Conservation (phyloP, 164 flowering plant genomes). For the Macadamia integrifolia region DNA sequence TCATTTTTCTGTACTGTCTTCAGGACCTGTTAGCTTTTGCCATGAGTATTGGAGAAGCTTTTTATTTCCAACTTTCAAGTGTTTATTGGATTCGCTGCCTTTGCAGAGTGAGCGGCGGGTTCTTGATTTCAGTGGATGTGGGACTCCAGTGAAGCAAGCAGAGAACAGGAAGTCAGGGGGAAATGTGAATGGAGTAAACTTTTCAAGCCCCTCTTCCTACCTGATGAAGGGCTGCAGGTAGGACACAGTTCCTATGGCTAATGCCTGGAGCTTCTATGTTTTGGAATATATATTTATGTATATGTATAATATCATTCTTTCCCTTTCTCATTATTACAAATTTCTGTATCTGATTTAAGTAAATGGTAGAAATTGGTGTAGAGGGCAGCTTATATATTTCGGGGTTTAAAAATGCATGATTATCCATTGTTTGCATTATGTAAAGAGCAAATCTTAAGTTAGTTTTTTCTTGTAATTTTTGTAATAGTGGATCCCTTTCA, state of each 20-base stretch:
- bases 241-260: not conserved
- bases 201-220: slow-evolving; percentile 50
- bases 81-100: not conserved
- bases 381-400: no score
- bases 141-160: slow-evolving; percentile 39
- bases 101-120: slow-evolving; percentile 59
- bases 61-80: not conserved
- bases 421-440: no score
- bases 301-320: no score
- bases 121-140: slow-evolving; percentile 80
- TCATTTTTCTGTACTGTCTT: no score
- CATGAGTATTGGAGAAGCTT: not conserved
- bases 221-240: slow-evolving; percentile 45
- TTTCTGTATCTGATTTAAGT: no score
- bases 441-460: no score
- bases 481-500: no score
- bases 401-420: no score
- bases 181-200: slow-evolving; percentile 9
- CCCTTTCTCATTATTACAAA: no score
- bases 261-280: not conserved
- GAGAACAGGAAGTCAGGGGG: slow-evolving; percentile 26
- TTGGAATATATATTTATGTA: not conserved
- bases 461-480: no score
- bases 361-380: no score
- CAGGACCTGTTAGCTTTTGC: not conserved